Base-by-base conservation (phyloP, 495 filamentous ascomycete species). In the Penicillium atrosanguineum region DNA sequence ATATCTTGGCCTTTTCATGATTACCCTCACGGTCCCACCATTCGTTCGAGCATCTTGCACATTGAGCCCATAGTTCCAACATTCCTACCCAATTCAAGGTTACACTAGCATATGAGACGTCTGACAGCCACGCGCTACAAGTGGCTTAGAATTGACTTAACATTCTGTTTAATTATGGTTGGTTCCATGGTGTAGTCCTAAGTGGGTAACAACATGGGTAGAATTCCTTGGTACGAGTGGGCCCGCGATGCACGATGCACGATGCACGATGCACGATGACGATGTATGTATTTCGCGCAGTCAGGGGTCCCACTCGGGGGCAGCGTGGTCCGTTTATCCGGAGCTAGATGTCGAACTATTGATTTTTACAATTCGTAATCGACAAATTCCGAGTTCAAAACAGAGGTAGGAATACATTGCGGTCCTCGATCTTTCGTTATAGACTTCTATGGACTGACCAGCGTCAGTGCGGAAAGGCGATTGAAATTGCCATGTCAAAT, bases 381-480 rank as follows among this genome's bases (percentile, higher is more conserved):
- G 1, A 39, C 37, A 38, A 16, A 18, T 11, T 7, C 8, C 38
- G 5, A 40, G n/a, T 26, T 37, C 16, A 42, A 47, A 41, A 51
- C 29, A 40, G 20, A 38, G 46, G 39, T 29, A 40, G 49, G 38
- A 56, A 56, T 56, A 47, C 45, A 62, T 53, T 60, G 59, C 44
- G 55, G 55, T 55, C 50, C 50, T 47, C 31, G 55, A 57, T 55
- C 50, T 53, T 47, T n/a, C 42, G 42, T 28, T 52, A 46, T 52
- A 48, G 28, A 18, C 4, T 46, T 46, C 52, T 62, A 53, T 45
- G 39, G n/a, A 53, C 52, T 45, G 47, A 51, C 34, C 34, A 54
- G 50, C 40, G 46, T 34, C 49, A 53, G 47, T 48, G 34, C 34
- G 31, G 31, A 47, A 48, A 25, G 18, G 44, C 39, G 40, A 43